A percentile compares a stretch with the other conserved stretches of the same genome.
These are phyloP conservation scores for Zizania latifolia DNA, from an alignment of 176 grass and related monocot species.

Conservation along the genomic window DNA sequence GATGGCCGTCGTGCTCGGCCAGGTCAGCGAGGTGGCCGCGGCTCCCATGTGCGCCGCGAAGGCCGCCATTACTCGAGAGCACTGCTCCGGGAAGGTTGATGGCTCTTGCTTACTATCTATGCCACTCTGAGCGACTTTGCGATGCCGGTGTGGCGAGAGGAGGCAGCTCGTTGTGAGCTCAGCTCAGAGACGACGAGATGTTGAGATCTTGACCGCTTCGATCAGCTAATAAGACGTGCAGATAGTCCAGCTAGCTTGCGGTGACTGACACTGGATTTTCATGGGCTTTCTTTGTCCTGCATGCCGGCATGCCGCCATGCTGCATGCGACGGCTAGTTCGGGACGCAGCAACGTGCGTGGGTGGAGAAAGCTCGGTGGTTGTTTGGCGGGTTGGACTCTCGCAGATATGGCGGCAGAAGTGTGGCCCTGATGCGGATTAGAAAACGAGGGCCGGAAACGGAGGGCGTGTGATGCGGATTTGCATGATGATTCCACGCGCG, in stretches of 20 bases:
- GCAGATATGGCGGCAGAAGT: too few relatives aligned
- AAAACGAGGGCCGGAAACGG: too few relatives aligned
- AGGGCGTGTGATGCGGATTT: too few relatives aligned
- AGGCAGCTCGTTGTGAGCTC: constrained; percentile 8
- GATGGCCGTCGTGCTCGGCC: constrained; percentile 31
- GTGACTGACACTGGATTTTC: neutral
- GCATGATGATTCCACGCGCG: too few relatives aligned
- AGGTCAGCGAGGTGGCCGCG: constrained; percentile 13
- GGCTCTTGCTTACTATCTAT: constrained; percentile 25
- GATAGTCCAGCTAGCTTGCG: neutral
- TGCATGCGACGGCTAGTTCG: too few relatives aligned
- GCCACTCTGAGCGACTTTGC: too few relatives aligned
- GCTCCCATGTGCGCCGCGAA: constrained; percentile 35
- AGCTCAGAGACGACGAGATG: neutral
- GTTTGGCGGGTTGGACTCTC: constrained; percentile 34
- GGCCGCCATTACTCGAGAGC: constrained; percentile 35
- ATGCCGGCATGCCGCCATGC: neutral
- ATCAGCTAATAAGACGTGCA: neutral
- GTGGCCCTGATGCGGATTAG: too few relatives aligned
- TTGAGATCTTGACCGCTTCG: too few relatives aligned
- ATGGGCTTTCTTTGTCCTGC: neutral
- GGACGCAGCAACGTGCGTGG: neutral
- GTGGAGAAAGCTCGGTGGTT: constrained; percentile 47
- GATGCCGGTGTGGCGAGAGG: neutral
- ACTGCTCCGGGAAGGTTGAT: neutral